Percentiles rank a stretch among this genome's conserved stretches.
Conservation (phyloP, 2,329 filamentous ascomycete genomes). For the Zalaria sp. region DNA sequence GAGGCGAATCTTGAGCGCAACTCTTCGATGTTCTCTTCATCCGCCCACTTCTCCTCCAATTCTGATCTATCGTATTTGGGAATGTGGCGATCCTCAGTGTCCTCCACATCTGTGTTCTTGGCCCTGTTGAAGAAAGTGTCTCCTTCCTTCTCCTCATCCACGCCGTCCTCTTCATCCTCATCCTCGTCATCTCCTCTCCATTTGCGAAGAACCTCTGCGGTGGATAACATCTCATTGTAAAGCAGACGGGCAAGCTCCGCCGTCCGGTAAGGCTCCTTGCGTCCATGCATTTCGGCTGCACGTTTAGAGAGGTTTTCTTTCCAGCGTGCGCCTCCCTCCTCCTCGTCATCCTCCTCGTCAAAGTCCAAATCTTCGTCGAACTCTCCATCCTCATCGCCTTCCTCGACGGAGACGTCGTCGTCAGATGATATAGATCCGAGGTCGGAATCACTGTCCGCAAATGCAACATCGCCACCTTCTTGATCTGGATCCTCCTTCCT, state of each 20-base stretch:
- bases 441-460: slow-evolving; percentile 95
- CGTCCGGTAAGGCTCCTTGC: slow-evolving; percentile 59
- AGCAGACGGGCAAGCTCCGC: slow-evolving; percentile 74
- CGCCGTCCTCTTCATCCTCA: slow-evolving; percentile 38
- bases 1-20: slow-evolving; percentile 65
- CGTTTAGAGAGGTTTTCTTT: slow-evolving; percentile 73
- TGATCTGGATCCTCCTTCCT: slow-evolving; percentile 34
- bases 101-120: slow-evolving; percentile 30
- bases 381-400: slow-evolving; percentile 16
- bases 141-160: slow-evolving; percentile 47
- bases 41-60: slow-evolving; percentile 73
- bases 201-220: slow-evolving; percentile 58
- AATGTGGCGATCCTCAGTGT: slow-evolving; percentile 61
- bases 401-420: slow-evolving; percentile 29
- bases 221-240: slow-evolving; percentile 69
- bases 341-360: slow-evolving; percentile 46
- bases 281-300: slow-evolving; percentile 56
- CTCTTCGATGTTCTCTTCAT: slow-evolving; percentile 60
- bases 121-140: slow-evolving; percentile 51
- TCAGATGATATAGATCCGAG: slow-evolving; percentile 67
- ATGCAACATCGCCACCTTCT: slow-evolving; percentile 65
- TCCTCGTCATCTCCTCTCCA: slow-evolving; percentile 59
- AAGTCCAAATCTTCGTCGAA: slow-evolving; percentile 50
- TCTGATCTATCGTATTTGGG: slow-evolving; percentile 68
- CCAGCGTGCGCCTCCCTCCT: slow-evolving; percentile 65